Percentiles rank a stretch among this genome's conserved stretches.
Conservation (phyloP, 441 rosid genomes). For the Erodium chrysanthum region DNA sequence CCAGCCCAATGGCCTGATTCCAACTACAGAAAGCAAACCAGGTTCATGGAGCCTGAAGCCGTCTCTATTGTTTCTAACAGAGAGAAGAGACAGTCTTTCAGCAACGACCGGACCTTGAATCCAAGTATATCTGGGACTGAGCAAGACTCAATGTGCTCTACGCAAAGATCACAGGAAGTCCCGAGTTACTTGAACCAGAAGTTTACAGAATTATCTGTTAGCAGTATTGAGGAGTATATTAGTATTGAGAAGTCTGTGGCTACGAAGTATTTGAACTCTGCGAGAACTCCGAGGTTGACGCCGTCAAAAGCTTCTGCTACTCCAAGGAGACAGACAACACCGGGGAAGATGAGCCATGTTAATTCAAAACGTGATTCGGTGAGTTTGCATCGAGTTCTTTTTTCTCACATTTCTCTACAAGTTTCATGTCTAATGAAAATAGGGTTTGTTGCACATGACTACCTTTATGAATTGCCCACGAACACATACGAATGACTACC, state of each 20-base stretch:
- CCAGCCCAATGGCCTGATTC: constrained; percentile 39
- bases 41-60: constrained; percentile 36
- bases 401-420: no score
- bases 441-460: no score
- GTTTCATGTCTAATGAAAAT: no score
- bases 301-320: constrained; percentile 29
- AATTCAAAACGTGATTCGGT: constrained; percentile 43
- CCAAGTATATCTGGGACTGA: constrained; percentile 39
- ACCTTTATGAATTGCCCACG: no score
- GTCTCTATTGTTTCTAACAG: constrained; percentile 19
- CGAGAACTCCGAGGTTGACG: constrained; percentile 38
- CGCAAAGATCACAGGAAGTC: constrained; percentile 30
- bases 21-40: constrained; percentile 30
- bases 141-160: constrained; percentile 32
- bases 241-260: constrained; percentile 23
- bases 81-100: constrained; percentile 46
- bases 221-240: constrained; percentile 32
- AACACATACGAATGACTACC: no score
- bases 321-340: constrained; percentile 34
- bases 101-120: constrained; percentile 48
- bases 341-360: constrained; percentile 30
- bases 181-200: constrained; percentile 27
- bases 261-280: constrained; percentile 24
- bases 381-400: constrained; percentile 12
- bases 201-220: constrained; percentile 33